Conservation (phyloP, 2,329 filamentous ascomycete species). For the Scolecobasidium constrictum region DNA sequence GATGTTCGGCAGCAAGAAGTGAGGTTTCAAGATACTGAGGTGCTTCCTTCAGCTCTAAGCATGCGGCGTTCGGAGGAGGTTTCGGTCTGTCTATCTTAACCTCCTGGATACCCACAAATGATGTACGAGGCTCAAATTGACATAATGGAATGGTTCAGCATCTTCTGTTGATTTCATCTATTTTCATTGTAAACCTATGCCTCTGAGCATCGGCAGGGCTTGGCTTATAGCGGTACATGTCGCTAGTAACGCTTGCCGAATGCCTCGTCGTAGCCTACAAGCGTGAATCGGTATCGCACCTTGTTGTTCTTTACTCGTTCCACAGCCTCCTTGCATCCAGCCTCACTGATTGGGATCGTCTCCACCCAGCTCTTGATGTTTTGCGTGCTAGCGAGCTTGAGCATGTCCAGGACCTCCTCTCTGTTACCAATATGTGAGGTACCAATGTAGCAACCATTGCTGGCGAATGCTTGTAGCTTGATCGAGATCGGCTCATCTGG, state of each 20-base stretch:
- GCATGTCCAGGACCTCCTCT: constrained; percentile 40
- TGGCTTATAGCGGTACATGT: no score
- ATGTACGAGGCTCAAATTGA: no score
- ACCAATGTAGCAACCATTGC: constrained; percentile 53
- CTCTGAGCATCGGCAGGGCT: no score
- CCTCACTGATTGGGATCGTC: constrained; percentile 60
- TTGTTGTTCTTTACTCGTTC: constrained; percentile 55
- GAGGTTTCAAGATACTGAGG: no score
- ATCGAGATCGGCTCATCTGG: constrained; percentile 64
- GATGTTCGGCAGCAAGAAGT: constrained; percentile 8
- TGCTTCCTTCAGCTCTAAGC: no score
- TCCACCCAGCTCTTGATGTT: constrained; percentile 46
- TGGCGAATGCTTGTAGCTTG: constrained; percentile 62
- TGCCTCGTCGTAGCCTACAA: constrained; percentile 56
- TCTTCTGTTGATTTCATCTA: no score
- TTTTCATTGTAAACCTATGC: no score
- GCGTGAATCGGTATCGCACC: constrained; percentile 61
- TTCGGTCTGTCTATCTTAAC: no score
- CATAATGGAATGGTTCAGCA: no score
- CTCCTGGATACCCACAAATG: no score
- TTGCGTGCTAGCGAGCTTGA: constrained; percentile 39
- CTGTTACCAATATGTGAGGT: constrained; percentile 40
- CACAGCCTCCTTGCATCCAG: constrained; percentile 59
- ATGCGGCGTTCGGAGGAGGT: no score
- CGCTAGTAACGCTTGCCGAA: constrained; percentile 42